phyloP scores from a whole-genome alignment of 202 grass and related monocot species.

The Tripidium arundinaceum region DNA sequence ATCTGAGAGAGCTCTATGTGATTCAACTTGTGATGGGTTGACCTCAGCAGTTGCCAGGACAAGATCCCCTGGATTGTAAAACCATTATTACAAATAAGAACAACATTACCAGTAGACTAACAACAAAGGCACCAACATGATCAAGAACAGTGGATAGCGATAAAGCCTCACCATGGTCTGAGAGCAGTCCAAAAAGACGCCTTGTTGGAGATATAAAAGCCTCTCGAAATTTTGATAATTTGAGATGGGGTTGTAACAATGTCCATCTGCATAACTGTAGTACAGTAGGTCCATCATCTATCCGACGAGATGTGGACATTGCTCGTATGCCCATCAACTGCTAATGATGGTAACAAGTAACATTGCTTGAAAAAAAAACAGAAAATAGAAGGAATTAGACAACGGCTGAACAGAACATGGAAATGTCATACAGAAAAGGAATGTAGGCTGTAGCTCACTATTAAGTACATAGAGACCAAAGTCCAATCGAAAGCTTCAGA shows the following conservation, averaged over 20 bases:
- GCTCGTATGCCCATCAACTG: slow-evolving; percentile 23
- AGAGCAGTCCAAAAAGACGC: slow-evolving; percentile 59
- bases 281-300: slow-evolving; percentile 56
- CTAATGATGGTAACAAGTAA: slow-evolving; percentile 28
- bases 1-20: slow-evolving; percentile 29
- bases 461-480: not conserved
- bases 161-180: slow-evolving; percentile 49
- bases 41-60: slow-evolving; percentile 22
- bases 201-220: slow-evolving; percentile 87
- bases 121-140: slow-evolving; percentile 4
- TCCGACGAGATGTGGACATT: slow-evolving; percentile 45
- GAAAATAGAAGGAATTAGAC: slow-evolving; percentile 12
- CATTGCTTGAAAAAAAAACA: slow-evolving; percentile 28
- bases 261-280: slow-evolving; percentile 78
- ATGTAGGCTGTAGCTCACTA: not conserved
- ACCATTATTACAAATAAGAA: slow-evolving; percentile 18
- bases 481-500: not conserved
- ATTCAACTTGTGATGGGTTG: slow-evolving; percentile 38
- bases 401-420: slow-evolving; percentile 12
- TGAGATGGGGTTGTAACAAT: slow-evolving; percentile 32
- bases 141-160: slow-evolving; percentile 38
- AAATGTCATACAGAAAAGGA: slow-evolving; percentile 12
- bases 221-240: slow-evolving; percentile 68
- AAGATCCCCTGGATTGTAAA: slow-evolving; percentile 46
- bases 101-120: not conserved